Percentiles rank a stretch among this genome's conserved stretches.
Conservation (phyloP, 805 yeast species). For the Priceomyces medius region DNA sequence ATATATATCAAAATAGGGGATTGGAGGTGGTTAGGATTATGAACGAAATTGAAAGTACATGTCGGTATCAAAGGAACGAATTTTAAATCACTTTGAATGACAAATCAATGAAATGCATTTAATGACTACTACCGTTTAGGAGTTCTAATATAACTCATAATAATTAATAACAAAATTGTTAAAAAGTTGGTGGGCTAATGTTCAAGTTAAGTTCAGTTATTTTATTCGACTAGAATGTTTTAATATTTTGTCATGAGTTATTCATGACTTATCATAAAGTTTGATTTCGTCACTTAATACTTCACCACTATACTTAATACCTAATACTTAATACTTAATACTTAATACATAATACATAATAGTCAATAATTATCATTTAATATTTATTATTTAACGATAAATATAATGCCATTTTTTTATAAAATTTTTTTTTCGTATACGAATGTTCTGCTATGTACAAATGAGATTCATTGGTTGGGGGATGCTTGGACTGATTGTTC, state of each 20-base stretch:
- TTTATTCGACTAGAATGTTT: not conserved
- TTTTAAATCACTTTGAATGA: not conserved
- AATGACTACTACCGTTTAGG: not conserved
- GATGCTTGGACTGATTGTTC: slow-evolving; percentile 36
- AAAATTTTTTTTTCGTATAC: slow-evolving; percentile 1
- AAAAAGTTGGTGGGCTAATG: not conserved
- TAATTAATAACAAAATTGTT: not conserved
- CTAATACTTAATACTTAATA: not conserved
- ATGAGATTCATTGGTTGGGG: slow-evolving; percentile 6
- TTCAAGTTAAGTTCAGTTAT: not conserved
- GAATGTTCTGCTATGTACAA: slow-evolving; percentile 1
- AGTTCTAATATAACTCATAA: not conserved
- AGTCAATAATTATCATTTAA: not conserved
- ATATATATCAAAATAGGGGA: too few species aligned
- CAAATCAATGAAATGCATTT: not conserved
- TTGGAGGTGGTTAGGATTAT: too few species aligned
- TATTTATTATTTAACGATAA: slow-evolving; percentile 7
- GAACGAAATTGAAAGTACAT: too few species aligned
- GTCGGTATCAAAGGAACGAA: not conserved
- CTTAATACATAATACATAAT: not conserved
- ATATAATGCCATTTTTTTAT: slow-evolving; percentile 7
- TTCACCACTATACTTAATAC: not conserved
- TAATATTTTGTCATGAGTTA: not conserved
- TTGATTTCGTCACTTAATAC: slow-evolving; percentile 1
- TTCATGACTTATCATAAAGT: not conserved